phyloP scores from a whole-genome alignment of 495 filamentous ascomycete genomes.

The Aspergillus incahuasiensis region DNA sequence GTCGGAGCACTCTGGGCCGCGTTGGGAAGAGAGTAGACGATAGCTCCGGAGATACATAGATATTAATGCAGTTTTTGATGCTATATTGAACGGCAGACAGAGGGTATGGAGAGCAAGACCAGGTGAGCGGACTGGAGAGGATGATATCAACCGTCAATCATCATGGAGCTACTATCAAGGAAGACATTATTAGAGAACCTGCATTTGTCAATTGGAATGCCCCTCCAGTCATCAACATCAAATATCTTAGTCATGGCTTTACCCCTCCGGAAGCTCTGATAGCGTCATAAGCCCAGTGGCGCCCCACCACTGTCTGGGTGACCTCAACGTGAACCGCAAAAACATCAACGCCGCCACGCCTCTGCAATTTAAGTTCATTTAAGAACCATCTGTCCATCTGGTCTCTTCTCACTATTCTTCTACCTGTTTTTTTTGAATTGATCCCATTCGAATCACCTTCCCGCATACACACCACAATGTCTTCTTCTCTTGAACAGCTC shows the following conservation, averaged over 20 bases:
- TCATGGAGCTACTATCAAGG: background rate
- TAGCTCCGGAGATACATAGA: slow-evolving; percentile 9
- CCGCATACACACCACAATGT: slow-evolving; percentile 51
- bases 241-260: slow-evolving; percentile 5
- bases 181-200: background rate
- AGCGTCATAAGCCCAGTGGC: slow-evolving; percentile 11
- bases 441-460: slow-evolving; percentile 1
- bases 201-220: background rate
- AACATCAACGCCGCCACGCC: slow-evolving; percentile 25
- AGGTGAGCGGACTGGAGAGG: background rate
- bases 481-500: slow-evolving; percentile 88
- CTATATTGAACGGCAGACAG: too few relatives aligned
- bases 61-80: background rate
- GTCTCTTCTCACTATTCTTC: slow-evolving; percentile 16
- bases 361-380: slow-evolving; percentile 8
- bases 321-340: slow-evolving; percentile 2
- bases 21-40: background rate
- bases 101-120: background rate
- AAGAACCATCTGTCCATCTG: slow-evolving; percentile 16
- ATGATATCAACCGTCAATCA: background rate
- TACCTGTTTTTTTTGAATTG: slow-evolving; percentile 3
- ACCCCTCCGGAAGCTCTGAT: slow-evolving; percentile 10
- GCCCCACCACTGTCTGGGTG: slow-evolving; percentile 8
- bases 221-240: background rate
- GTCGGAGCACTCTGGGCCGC: slow-evolving; percentile 41